Conservation (phyloP, 257 asterid genomes). For the Fraxinus anomala region DNA sequence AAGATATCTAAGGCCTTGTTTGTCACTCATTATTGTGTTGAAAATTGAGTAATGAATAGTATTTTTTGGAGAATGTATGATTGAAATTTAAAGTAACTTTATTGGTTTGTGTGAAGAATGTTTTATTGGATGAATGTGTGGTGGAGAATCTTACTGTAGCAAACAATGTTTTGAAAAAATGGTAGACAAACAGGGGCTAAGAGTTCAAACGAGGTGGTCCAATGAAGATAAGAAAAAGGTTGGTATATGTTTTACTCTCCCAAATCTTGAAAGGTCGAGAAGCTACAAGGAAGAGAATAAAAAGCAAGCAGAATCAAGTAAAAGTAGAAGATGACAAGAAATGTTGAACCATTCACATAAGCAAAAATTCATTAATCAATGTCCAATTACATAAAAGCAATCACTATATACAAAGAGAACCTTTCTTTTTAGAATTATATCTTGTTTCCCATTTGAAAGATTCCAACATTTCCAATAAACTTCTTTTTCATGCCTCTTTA, state of each 20-base stretch:
- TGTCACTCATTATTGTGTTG: too few species aligned
- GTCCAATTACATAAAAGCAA: background rate
- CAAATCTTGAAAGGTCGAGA: slow-evolving; percentile 32
- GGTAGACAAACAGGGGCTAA: background rate
- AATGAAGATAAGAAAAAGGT: too few species aligned
- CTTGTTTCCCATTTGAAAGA: background rate
- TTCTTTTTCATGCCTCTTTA: background rate
- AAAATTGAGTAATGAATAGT: too few species aligned
- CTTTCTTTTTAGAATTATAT: background rate
- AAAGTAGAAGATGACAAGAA: slow-evolving; percentile 8
- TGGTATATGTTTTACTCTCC: background rate
- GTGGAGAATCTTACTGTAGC: too few species aligned
- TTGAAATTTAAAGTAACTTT: too few species aligned
- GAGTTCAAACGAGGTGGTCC: background rate
- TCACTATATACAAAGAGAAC: background rate
- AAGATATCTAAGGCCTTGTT: background rate
- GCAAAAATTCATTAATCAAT: background rate
- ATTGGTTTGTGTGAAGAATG: too few species aligned
- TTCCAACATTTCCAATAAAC: background rate
- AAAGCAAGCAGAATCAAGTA: slow-evolving; percentile 33
- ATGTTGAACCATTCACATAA: slow-evolving; percentile 15
- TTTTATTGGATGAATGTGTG: too few species aligned
- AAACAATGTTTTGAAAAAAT: too few species aligned
- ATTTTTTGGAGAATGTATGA: too few species aligned
- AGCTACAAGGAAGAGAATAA: slow-evolving; percentile 31